Base-by-base conservation (phyloP, 306 rosid species). In the Herpetospermum pedunculosum region DNA sequence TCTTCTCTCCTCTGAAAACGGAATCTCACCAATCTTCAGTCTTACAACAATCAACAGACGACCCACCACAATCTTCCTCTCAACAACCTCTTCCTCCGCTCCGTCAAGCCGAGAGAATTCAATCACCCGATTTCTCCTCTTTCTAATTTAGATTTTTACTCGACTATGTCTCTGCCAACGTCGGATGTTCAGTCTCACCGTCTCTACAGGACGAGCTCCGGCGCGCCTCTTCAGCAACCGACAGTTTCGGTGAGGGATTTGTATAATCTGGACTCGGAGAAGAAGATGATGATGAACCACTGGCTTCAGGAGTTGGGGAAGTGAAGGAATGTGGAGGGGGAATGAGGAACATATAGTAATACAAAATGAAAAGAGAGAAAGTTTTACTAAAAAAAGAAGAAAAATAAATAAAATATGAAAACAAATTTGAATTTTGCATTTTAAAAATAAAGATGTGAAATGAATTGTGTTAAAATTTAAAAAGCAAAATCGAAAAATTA, bases 281-380 rank as follows among this genome's bases (percentile, higher is more conserved):
- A 86, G 80, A 89, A 85, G 77, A 79, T 68, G 49, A 79, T 73
- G 38, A 79, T 89, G 74, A 83, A 89, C 74, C 76, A 84, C 59
- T 74, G 84, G 37, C 86, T 94, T 32, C 91, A 65, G 74, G 97
- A 91, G 76, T 73, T 94, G 72, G 99, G 88, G 71, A 94, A 94
- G 18, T n/a, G n/a, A n/a, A n/a, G n/a, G n/a, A n/a, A n/a, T n/a
- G n/a, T n/a, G n/a, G n/a, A n/a, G n/a, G n/a, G n/a, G n/a, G n/a
- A n/a, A n/a, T n/a, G n/a, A n/a, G n/a, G n/a, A n/a, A n/a, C n/a
- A n/a, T n/a, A n/a, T n/a, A n/a, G n/a, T n/a, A n/a, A n/a, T n/a
- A n/a, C n/a, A n/a, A n/a, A n/a, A n/a, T n/a, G n/a, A n/a, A n/a
- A n/a, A n/a, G n/a, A n/a, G n/a, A n/a, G n/a, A n/a, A n/a, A n/a